Evolutionary conservation across 768 basidiomycete species (phyloP).

Genomic region (Albatrellus ellisii): DNA sequence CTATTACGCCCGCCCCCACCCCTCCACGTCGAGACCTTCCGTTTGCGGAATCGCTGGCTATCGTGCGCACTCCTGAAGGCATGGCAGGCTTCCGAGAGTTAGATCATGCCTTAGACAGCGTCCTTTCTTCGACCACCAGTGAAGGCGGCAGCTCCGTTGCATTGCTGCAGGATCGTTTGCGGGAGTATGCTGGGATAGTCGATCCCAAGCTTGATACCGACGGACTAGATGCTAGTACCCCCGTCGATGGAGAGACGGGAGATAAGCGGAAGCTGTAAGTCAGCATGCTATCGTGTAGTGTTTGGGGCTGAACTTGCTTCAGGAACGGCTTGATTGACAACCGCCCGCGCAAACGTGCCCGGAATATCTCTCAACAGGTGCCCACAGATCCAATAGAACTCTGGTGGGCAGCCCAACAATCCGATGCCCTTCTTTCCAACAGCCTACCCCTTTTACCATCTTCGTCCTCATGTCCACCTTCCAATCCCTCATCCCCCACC

Average conservation of each 20-base stretch:
- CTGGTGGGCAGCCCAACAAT: conserved; percentile 14
- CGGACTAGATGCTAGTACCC: too few species aligned
- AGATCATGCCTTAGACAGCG: conserved; percentile 34
- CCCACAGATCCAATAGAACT: conserved; percentile 9
- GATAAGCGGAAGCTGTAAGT: conserved; percentile 51
- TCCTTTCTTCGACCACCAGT: conserved; percentile 8
- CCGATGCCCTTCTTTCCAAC: conserved; percentile 11
- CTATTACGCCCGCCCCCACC: conserved; percentile 10
- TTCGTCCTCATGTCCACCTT: conserved; percentile 14
- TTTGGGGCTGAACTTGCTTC: background rate
- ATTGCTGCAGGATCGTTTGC: conserved; percentile 14
- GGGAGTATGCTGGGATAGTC: conserved; percentile 1
- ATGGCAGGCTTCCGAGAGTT: conserved; percentile 58
- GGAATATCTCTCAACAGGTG: conserved; percentile 23
- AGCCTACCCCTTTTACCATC: conserved; percentile 13
- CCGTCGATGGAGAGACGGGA: conserved; percentile 27
- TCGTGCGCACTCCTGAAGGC: conserved; percentile 57
- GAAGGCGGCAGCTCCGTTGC: conserved; percentile 3
- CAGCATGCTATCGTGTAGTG: background rate
- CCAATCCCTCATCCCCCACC: conserved; percentile 13
- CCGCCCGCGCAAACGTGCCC: conserved; percentile 51
- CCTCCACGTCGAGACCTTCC: conserved; percentile 27
- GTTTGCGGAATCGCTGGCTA: conserved; percentile 56
- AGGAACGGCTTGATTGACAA: conserved; percentile 22
- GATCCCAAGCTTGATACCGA: conserved; percentile 14